These are phyloP conservation scores for Aspergillus thermomutatus DNA, from an alignment of 2,329 filamentous ascomycete genomes.

Conservation along the genomic window DNA sequence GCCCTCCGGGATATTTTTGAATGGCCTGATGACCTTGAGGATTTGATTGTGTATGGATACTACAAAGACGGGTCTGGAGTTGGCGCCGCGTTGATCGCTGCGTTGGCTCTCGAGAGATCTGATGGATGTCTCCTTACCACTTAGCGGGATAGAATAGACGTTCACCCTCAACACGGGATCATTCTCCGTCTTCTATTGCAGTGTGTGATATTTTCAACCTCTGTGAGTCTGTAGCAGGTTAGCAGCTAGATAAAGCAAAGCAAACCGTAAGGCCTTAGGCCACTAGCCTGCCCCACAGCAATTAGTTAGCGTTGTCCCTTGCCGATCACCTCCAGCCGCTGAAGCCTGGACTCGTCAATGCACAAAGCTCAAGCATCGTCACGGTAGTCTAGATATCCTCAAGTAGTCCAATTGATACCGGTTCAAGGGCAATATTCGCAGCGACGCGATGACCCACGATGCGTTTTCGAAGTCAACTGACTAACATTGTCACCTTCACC, in stretches of 20 bases:
- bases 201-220: background rate
- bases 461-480: conserved; percentile 33
- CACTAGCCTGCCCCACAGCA: background rate
- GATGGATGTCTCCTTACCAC: background rate
- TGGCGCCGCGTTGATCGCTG: conserved; percentile 82
- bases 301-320: background rate
- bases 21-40: conserved; percentile 74
- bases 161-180: background rate
- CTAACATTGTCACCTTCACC: conserved; percentile 44
- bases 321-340: background rate
- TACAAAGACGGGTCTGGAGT: conserved; percentile 91
- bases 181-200: background rate
- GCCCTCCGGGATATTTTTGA: conserved; percentile 88
- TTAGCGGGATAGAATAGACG: background rate
- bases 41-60: conserved; percentile 76
- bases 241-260: background rate
- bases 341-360: background rate
- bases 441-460: conserved; percentile 18
- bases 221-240: background rate
- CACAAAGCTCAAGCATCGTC: background rate
- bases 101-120: conserved; percentile 40
- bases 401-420: background rate
- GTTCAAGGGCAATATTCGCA: background rate
- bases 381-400: background rate
- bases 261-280: background rate